phyloP scores from a whole-genome alignment of 495 filamentous ascomycete species.

The Penicillium taxi region DNA sequence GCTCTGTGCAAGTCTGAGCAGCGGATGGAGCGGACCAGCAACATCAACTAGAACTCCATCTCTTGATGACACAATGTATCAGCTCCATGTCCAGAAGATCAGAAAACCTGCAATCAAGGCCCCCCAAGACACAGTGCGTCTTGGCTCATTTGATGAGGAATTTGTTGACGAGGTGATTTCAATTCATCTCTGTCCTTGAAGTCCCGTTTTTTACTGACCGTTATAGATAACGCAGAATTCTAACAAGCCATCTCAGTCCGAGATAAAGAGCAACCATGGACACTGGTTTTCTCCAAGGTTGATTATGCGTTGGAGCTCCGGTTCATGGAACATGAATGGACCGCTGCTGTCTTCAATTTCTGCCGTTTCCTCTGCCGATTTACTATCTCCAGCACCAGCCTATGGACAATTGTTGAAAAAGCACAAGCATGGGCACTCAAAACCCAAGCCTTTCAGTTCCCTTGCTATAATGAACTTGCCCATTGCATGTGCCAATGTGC shows the following conservation, averaged over 20 bases:
- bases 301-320: slow-evolving; percentile 21
- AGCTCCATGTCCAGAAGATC: slow-evolving; percentile 15
- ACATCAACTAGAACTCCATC: slow-evolving; percentile 24
- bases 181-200: not conserved
- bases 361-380: not conserved
- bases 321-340: slow-evolving; percentile 10
- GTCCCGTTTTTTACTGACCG: too few species aligned
- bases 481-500: slow-evolving; percentile 15
- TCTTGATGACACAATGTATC: slow-evolving; percentile 14
- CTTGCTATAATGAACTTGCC: slow-evolving; percentile 16
- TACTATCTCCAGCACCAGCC: not conserved
- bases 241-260: too few species aligned
- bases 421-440: not conserved
- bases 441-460: not conserved
- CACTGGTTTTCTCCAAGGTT: too few species aligned
- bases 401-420: not conserved
- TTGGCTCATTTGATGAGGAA: slow-evolving; percentile 9
- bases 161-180: slow-evolving; percentile 15
- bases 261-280: too few species aligned
- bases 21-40: slow-evolving; percentile 7
- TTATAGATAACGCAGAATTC: too few species aligned
- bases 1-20: slow-evolving; percentile 6
- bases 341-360: slow-evolving; percentile 1
- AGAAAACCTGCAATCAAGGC: not conserved
- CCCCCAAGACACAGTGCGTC: not conserved